phyloP scores from a whole-genome alignment of 2,329 filamentous ascomycete species.

The Exophiala xenobiotica region DNA sequence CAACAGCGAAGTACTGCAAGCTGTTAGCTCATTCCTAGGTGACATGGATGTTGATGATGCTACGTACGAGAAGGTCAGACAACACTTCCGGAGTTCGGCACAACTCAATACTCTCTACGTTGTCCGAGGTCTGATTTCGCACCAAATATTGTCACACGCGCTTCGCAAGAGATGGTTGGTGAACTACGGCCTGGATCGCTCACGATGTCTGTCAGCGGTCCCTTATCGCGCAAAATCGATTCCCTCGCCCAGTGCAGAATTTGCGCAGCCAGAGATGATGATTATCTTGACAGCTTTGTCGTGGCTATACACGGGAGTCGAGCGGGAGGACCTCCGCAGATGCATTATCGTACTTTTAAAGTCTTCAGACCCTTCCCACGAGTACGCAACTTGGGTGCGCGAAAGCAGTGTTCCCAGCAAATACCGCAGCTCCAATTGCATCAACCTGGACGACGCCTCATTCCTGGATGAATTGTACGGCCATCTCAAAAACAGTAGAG shows the following conservation, averaged over 20 bases:
- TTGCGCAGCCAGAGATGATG: conserved; percentile 61
- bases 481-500: conserved; percentile 52
- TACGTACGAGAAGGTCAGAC: neutral
- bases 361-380: conserved; percentile 52
- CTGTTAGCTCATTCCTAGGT: conserved; percentile 10
- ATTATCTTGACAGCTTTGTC: conserved; percentile 57
- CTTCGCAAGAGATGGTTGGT: conserved; percentile 65
- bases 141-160: conserved; percentile 55
- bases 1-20: conserved; percentile 11
- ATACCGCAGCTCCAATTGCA: conserved; percentile 46
- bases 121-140: conserved; percentile 52
- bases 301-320: conserved; percentile 59
- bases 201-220: conserved; percentile 57
- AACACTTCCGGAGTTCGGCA: conserved; percentile 6
- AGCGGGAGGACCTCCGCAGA: conserved; percentile 49
- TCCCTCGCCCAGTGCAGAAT: conserved; percentile 58
- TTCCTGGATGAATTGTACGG: conserved; percentile 55
- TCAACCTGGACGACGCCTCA: conserved; percentile 61
- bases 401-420: conserved; percentile 33
- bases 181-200: conserved; percentile 59
- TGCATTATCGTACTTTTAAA: conserved; percentile 50
- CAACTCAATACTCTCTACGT: conserved; percentile 32
- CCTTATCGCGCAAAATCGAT: conserved; percentile 61
- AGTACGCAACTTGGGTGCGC: conserved; percentile 45
- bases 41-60: conserved; percentile 2